Evolutionary conservation across 2,329 filamentous ascomycete genomes (phyloP), one percentile per base, ranked within the genome.

Genomic region (Penicillium sp.): DNA sequence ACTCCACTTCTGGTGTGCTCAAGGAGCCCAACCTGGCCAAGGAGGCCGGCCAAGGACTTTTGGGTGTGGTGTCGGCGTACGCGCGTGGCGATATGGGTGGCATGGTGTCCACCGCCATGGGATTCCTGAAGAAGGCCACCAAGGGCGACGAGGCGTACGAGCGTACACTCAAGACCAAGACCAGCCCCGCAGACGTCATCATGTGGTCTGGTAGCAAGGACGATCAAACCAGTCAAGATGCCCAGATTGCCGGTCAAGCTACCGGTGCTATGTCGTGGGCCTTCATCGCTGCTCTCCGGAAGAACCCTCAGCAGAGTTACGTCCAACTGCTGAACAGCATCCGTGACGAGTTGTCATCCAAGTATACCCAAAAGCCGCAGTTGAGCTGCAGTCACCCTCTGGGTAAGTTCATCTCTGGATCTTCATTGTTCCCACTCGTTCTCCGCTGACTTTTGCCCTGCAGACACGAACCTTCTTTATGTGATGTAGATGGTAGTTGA

Each of bases 191-290:
- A 38, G 94, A 99, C 73, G 94, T 99, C 29, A 85, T 99, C 70
- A 95, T 96, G 89, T 96, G 92, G 88, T 95, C 90, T 56, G 94
- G 94, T 52, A 95, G 90, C 77, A 96, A 96, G 75, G 94, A 99
- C 69, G 85, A 87, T 56, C 94, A 97, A 75, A 99, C 94, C 64
- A 95, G 91, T 53, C 89, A 90, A 75, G 94, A 99, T 72, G 92
- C 94, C 12, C 89, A 85, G 26, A 96, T 97, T 61, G 84, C 82
- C 41, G 85, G 90, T 51, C 83, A 96, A 75, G 93, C 94, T 31
- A 99, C 94, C 0, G 94, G 94, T 50, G 94, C 94, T 72, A 97
- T 99, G 94, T 96, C 91, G 3, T 96, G 89, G 85, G 94, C 94
- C 2, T 99, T 99, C 72, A 94, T 99, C 72, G 85, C 82, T 1